Percentiles rank a stretch among this genome's conserved stretches.
Conservation (phyloP, 2,329 filamentous ascomycete genomes). For the Coniochaeta hoffmannii region DNA sequence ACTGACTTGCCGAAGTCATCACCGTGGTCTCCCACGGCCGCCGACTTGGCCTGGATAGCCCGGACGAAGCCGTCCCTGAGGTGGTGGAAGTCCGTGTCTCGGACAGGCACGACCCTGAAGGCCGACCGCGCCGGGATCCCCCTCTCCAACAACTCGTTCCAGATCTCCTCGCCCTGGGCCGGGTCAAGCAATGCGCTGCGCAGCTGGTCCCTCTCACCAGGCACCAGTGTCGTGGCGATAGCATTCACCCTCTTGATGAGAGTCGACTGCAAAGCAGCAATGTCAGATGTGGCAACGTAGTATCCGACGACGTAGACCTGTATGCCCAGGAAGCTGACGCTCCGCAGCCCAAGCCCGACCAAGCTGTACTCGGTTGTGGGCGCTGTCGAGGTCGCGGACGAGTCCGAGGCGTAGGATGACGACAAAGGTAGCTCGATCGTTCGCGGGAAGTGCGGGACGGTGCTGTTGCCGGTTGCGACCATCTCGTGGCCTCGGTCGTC, state of each 20-base stretch:
- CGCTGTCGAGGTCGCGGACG: slow-evolving; percentile 22
- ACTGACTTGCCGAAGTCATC: slow-evolving; percentile 71
- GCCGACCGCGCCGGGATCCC: slow-evolving; percentile 62
- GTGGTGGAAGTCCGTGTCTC: slow-evolving; percentile 91
- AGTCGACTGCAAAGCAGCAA: slow-evolving; percentile 70
- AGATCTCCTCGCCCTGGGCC: slow-evolving; percentile 60
- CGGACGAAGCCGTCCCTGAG: slow-evolving; percentile 86
- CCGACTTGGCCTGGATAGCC: slow-evolving; percentile 66
- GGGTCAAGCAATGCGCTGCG: slow-evolving; percentile 63
- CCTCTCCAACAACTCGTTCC: slow-evolving; percentile 62
- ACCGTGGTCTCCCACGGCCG: slow-evolving; percentile 41
- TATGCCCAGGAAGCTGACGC: slow-evolving; percentile 81
- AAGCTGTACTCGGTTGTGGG: slow-evolving; percentile 67
- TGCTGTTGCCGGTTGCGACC: slow-evolving; percentile 72
- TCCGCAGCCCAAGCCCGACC: slow-evolving; percentile 78
- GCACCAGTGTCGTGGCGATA: slow-evolving; percentile 73
- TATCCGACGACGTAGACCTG: slow-evolving; percentile 93
- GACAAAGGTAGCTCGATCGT: slow-evolving; percentile 62
- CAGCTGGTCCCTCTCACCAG: slow-evolving; percentile 71
- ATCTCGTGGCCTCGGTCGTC: slow-evolving; percentile 66
- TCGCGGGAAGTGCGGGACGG: slow-evolving; percentile 73
- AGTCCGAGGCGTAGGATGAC: slow-evolving; percentile 22
- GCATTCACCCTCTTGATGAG: slow-evolving; percentile 71
- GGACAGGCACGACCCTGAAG: slow-evolving; percentile 80
- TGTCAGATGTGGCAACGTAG: slow-evolving; percentile 79